Evolutionary conservation across 352 stramenopile genomes (phyloP).

Genomic region (Pythium graminicola): DNA sequence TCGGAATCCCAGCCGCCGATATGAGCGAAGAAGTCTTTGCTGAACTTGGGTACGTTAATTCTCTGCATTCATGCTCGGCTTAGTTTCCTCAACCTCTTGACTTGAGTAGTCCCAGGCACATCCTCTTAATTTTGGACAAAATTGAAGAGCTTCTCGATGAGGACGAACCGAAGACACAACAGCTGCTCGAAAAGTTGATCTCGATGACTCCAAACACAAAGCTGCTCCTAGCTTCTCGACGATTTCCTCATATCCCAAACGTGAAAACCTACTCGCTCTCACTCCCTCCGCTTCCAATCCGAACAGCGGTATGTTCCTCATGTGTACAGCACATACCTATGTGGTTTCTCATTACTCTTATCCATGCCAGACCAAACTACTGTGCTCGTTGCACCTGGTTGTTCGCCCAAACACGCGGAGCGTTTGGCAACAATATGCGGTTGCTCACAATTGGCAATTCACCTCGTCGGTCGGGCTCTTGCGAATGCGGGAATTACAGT

Average conservation of each 20-base stretch:
- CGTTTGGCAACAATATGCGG: constrained; percentile 65
- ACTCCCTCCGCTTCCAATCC: constrained; percentile 59
- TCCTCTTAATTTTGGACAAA: constrained; percentile 74
- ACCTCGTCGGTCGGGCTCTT: constrained; percentile 65
- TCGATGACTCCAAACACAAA: constrained; percentile 61
- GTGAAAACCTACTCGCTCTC: constrained; percentile 74
- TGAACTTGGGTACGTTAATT: constrained; percentile 37
- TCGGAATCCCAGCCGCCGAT: constrained; percentile 64
- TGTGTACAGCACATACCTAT: background rate
- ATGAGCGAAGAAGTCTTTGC: constrained; percentile 75
- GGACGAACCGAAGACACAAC: constrained; percentile 65
- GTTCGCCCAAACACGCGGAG: constrained; percentile 54
- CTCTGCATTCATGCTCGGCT: background rate
- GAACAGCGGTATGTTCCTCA: constrained; percentile 42
- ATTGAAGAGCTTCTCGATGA: constrained; percentile 73
- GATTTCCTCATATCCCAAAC: constrained; percentile 69
- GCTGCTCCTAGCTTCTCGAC: constrained; percentile 59
- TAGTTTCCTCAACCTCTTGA: too few relatives aligned
- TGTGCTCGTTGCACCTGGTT: constrained; percentile 63
- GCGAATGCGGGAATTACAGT: constrained; percentile 69
- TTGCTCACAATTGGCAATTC: constrained; percentile 73
- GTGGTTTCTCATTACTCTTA: constrained; percentile 1
- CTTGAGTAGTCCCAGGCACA: constrained; percentile 42
- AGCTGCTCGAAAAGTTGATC: constrained; percentile 62
- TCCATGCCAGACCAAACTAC: constrained; percentile 45